phyloP scores from a whole-genome alignment of 176 grass and related monocot genomes.

The Juncus inflexus region DNA sequence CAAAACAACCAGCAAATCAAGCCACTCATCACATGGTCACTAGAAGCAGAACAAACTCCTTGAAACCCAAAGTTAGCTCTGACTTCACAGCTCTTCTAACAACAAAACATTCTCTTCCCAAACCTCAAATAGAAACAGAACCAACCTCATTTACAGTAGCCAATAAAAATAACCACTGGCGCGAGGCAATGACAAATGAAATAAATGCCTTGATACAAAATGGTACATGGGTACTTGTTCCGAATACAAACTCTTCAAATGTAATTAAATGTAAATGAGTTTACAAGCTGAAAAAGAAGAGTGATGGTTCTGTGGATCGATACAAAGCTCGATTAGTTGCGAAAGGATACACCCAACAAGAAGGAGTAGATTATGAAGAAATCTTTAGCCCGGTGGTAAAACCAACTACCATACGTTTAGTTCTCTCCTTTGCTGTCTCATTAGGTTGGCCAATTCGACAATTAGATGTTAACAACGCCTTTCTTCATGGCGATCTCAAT shows the following conservation, averaged over 20 bases:
- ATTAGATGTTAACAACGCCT: slow-evolving; percentile 1
- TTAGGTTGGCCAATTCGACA: not conserved
- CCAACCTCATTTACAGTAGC: no score
- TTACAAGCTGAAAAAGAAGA: not conserved
- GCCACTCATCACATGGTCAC: not conserved
- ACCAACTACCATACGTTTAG: not conserved
- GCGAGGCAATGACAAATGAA: no score
- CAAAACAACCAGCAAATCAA: not conserved
- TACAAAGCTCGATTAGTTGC: not conserved
- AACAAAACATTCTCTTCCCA: no score
- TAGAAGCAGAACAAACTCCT: not conserved
- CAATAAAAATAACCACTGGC: no score
- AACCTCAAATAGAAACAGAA: no score
- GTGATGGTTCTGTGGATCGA: not conserved
- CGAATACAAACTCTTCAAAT: no score
- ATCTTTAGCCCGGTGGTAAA: not conserved
- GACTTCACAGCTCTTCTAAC: no score
- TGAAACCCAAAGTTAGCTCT: not conserved
- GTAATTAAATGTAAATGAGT: not conserved
- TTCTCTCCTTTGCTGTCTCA: not conserved
- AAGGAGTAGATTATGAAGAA: not conserved
- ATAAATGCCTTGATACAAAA: no score
- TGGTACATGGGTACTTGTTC: no score
- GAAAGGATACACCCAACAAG: not conserved
- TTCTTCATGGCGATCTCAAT: not conserved